Evolutionary conservation across 2,329 filamentous ascomycete genomes (phyloP).

Genomic region (Clarireedia monteithiana): DNA sequence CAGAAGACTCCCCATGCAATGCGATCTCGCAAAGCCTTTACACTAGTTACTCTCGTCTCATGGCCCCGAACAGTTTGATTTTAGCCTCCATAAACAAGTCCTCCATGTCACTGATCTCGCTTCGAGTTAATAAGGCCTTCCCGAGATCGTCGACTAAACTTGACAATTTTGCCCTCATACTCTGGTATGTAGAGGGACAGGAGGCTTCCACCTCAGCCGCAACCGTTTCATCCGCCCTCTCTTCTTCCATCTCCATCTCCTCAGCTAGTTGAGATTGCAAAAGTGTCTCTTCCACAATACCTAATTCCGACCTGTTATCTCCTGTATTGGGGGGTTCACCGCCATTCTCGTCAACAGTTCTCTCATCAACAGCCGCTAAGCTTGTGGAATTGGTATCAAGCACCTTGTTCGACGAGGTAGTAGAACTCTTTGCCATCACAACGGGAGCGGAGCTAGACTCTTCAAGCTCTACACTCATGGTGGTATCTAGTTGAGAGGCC

Average conservation of each 20-base stretch:
- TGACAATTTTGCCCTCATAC: conserved; percentile 40
- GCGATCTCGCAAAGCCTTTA: conserved; percentile 11
- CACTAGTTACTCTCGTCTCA: conserved; percentile 43
- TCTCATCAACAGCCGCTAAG: conserved; percentile 7
- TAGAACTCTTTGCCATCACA: neutral
- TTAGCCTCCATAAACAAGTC: conserved; percentile 75
- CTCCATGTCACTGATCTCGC: conserved; percentile 64
- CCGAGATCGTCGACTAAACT: conserved; percentile 53
- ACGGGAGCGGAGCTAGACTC: neutral
- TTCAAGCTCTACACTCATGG: neutral
- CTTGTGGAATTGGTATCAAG: neutral
- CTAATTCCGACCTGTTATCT: neutral
- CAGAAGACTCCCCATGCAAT: conserved; percentile 20
- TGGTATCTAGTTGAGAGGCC: neutral
- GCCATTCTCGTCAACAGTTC: neutral
- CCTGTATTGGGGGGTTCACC: neutral
- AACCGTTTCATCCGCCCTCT: neutral
- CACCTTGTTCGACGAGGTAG: neutral
- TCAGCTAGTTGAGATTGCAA: conserved; percentile 7
- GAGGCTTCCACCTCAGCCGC: too few relatives aligned
- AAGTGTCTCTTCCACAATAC: conserved; percentile 4
- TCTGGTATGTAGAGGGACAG: too few relatives aligned
- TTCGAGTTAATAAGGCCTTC: conserved; percentile 49
- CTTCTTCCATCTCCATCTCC: neutral
- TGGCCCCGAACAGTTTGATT: conserved; percentile 64